Percentiles rank a stretch among this genome's conserved stretches.
phyloP scores from a whole-genome alignment of 495 filamentous ascomycete species.

The Aspergillus olivimuriae region DNA sequence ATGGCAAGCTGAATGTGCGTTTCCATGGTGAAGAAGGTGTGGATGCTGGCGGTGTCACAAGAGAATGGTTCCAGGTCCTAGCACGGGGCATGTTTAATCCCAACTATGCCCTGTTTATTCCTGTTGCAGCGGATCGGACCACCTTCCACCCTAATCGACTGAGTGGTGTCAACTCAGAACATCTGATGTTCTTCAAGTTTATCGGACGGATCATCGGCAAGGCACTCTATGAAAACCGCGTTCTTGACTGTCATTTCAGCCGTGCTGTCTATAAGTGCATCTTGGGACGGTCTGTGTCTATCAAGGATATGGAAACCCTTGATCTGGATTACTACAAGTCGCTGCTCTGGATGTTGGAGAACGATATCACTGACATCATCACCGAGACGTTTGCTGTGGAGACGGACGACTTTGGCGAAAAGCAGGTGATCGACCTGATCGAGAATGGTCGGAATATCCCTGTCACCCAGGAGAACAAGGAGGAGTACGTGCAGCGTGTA shows the following conservation, averaged over 20 bases:
- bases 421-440: conserved; percentile 78
- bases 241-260: conserved; percentile 98
- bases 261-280: conserved; percentile 97
- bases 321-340: conserved; percentile 99
- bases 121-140: conserved; percentile 94
- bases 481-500: conserved; percentile 88
- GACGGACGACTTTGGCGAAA: conserved; percentile 86
- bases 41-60: conserved; percentile 93
- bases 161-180: conserved; percentile 89
- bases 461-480: conserved; percentile 97
- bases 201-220: conserved; percentile 98
- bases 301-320: conserved; percentile 99
- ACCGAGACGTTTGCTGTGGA: conserved; percentile 96
- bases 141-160: conserved; percentile 97
- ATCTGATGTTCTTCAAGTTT: conserved; percentile 98
- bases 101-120: conserved; percentile 92
- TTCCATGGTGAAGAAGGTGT: conserved; percentile 98
- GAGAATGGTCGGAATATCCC: conserved; percentile 83
- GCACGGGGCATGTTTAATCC: conserved; percentile 98
- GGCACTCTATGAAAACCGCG: conserved; percentile 91
- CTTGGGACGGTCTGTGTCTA: conserved; percentile 84
- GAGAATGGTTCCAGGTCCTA: conserved; percentile 99
- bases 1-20: conserved; percentile 92
- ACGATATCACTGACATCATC: conserved; percentile 98
- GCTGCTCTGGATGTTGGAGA: conserved; percentile 97